Evolutionary conservation across 2,329 filamentous ascomycete genomes (phyloP).

Genomic region (Sporothrix phasma): DNA sequence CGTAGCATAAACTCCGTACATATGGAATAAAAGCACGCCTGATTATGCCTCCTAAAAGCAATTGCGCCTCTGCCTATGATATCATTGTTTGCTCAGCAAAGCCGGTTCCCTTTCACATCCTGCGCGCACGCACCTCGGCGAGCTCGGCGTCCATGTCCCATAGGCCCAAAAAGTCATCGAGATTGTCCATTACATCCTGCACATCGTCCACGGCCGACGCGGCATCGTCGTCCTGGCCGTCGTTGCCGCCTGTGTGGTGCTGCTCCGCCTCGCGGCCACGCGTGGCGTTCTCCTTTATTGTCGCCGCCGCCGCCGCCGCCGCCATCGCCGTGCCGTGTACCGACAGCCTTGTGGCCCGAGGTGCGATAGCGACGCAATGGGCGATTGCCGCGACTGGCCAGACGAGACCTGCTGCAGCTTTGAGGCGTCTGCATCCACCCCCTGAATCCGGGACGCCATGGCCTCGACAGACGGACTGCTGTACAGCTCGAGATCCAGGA

Average conservation of each 20-base stretch:
- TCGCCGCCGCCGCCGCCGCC: neutral
- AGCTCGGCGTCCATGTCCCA: conserved; percentile 32
- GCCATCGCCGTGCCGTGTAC: too few species aligned
- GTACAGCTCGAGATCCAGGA: neutral
- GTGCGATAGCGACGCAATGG: conserved; percentile 10
- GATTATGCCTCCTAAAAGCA: neutral
- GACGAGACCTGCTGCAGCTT: conserved; percentile 9
- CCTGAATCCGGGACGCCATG: conserved; percentile 41
- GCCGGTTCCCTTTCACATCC: neutral
- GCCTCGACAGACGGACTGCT: conserved; percentile 34
- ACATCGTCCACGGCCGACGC: conserved; percentile 30
- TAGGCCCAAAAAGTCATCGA: conserved; percentile 35
- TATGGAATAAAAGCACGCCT: neutral
- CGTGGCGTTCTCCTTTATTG: conserved; percentile 4
- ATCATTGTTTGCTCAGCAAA: neutral
- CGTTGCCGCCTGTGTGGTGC: conserved; percentile 10
- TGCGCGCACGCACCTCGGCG: conserved; percentile 22
- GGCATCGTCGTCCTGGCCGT: neutral
- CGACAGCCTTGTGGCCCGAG: neutral
- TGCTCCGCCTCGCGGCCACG: neutral
- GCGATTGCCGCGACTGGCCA: neutral
- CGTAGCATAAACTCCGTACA: neutral
- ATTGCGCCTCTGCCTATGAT: neutral
- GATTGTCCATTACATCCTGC: conserved; percentile 36
- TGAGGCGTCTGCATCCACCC: conserved; percentile 29